Base-by-base conservation (phyloP, 2,329 filamentous ascomycete species). In the Clonostachys rhizophaga region DNA sequence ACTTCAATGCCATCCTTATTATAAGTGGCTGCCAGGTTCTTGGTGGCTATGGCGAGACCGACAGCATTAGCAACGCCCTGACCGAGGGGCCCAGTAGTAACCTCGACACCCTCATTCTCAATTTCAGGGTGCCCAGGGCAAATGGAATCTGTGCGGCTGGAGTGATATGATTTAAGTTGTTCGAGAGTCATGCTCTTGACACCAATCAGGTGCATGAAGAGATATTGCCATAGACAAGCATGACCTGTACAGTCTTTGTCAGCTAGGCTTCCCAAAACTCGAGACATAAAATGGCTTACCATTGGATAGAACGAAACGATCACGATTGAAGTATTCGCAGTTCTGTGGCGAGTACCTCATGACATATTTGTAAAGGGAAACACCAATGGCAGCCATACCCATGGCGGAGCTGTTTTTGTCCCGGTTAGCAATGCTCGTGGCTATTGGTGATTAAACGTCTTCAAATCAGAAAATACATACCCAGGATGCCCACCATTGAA, bases 401-500 rank as follows among this genome's bases (percentile, higher is more conserved):
- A 83, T 81, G 16, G 76, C 77, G 39, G 36, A 39, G 6, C 36
- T 39, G 11, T 39, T n/a, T 39, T n/a, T 8, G 2, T 11, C 6
- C 11, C 36, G 7, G 10, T 18, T 39, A n/a, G 36, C 36, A 39
- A 39, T 30, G 24, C 24, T 30, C 24, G 2, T 4, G 9, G 9
- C 9, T 10, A 10, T 18, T n/a, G 14, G 5, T 39, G 36, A 2
- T 39, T n/a, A 6, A 39, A 39, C 6, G 9, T 13, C 11, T 39
- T 17, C 2, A 7, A 6, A 13, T 39, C 34, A n/a, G 30, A 49
- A 9, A 30, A 30, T 30, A 3, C 71, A 54, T 68, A 83, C 78
- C 83, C 84, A n/a, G 83, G 84, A 57, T 87, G 84, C 0, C 84
- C 84, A 34, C 83, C 83, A 51, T 79, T 79, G 63, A 86, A 88